Percentiles rank a stretch among this genome's conserved stretches.
These are phyloP conservation scores for Xenosphaeropsis pyriputrescens DNA, from an alignment of 2,329 filamentous ascomycete genomes.

Conservation along the genomic window DNA sequence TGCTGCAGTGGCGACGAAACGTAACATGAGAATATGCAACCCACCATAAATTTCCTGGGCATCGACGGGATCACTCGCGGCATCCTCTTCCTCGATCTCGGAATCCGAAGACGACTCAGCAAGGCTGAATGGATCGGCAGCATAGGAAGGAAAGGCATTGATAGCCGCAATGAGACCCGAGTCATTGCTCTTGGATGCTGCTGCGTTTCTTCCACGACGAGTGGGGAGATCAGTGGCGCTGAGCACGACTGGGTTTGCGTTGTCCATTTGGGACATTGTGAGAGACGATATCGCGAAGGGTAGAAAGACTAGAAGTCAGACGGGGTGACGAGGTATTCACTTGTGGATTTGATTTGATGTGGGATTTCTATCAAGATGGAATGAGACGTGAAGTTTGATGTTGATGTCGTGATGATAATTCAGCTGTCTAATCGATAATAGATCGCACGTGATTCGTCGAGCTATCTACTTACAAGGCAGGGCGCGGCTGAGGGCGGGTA, in stretches of 20 bases:
- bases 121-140: slow-evolving; percentile 19
- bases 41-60: slow-evolving; percentile 93
- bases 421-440: too few relatives aligned
- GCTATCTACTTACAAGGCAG: too few relatives aligned
- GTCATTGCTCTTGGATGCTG: slow-evolving; percentile 22
- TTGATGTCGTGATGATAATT: too few relatives aligned
- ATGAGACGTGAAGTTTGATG: too few relatives aligned
- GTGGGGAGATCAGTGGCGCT: slow-evolving; percentile 81
- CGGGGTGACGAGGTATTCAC: not conserved
- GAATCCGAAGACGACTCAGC: slow-evolving; percentile 17
- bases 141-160: slow-evolving; percentile 13
- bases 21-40: slow-evolving; percentile 3
- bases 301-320: not conserved
- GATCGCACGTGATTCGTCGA: too few relatives aligned
- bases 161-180: slow-evolving; percentile 13
- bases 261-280: slow-evolving; percentile 29
- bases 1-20: not conserved
- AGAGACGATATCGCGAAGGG: not conserved
- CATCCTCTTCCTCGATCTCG: slow-evolving; percentile 35
- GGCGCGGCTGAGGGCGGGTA: too few relatives aligned
- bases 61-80: slow-evolving; percentile 70
- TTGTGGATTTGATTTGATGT: not conserved
- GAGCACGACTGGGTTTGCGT: slow-evolving; percentile 88
- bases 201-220: slow-evolving; percentile 41
- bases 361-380: not conserved